phyloP scores from a whole-genome alignment of 305 asterid genomes.

The Fraxinus angustifolia region DNA sequence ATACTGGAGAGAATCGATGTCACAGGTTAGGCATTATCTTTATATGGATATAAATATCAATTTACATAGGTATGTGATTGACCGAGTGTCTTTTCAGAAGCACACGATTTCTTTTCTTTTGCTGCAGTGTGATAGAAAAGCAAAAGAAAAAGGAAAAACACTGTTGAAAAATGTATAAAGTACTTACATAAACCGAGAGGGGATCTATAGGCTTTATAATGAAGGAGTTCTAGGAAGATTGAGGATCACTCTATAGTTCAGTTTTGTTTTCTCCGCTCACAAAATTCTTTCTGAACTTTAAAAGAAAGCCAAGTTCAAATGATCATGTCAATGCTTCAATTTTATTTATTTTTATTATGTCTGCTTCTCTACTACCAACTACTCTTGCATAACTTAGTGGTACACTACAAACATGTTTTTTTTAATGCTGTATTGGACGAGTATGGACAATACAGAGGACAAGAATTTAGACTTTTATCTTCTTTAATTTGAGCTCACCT shows the following conservation, averaged over 20 bases:
- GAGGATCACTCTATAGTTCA: neutral
- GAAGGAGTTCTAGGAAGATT: neutral
- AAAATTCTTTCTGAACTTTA: neutral
- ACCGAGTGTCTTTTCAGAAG: neutral
- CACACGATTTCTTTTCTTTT: neutral
- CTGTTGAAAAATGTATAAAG: neutral
- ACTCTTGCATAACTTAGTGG: neutral
- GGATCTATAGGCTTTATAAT: neutral
- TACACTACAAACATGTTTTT: neutral
- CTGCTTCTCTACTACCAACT: neutral
- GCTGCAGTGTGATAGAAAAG: neutral
- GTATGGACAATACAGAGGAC: neutral
- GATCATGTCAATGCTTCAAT: neutral
- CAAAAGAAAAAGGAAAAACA: neutral
- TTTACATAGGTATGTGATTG: neutral
- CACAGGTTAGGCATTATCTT: slow-evolving; percentile 47
- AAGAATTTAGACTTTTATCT: neutral
- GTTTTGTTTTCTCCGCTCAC: neutral
- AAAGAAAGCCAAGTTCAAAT: neutral
- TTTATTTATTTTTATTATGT: neutral
- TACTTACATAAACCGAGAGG: neutral
- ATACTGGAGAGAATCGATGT: slow-evolving; percentile 89
- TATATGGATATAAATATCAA: neutral
- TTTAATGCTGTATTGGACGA: neutral
- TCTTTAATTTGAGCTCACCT: neutral